A percentile compares a stretch with the other conserved stretches of the same genome.
phyloP scores from a whole-genome alignment of 2,329 filamentous ascomycete species.

The Pseudocercospora pini-densiflorae region DNA sequence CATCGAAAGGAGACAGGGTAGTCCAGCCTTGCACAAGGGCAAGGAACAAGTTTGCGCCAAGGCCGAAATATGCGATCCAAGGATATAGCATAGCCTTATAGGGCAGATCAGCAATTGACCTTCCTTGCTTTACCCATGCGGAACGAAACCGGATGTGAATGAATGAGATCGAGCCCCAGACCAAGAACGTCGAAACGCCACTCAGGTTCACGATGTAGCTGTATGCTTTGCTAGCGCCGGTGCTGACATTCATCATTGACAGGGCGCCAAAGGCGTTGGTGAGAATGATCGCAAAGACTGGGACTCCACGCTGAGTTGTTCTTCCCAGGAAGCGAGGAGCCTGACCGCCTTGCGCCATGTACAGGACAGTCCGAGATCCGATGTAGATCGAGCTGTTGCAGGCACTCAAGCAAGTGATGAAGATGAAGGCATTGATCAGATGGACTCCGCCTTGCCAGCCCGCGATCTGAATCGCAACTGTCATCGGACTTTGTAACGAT shows the following conservation, averaged over 20 bases:
- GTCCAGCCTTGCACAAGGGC: constrained; percentile 60
- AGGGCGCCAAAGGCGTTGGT: constrained; percentile 73
- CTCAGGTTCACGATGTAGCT: constrained; percentile 66
- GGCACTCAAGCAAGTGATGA: constrained; percentile 68
- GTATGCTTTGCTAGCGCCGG: constrained; percentile 68
- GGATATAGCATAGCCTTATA: constrained; percentile 55
- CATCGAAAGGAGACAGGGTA: constrained; percentile 56
- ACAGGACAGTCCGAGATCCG: constrained; percentile 73
- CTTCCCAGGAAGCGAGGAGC: constrained; percentile 71
- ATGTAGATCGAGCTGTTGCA: constrained; percentile 81
- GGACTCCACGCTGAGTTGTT: constrained; percentile 67
- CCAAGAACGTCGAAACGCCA: constrained; percentile 72
- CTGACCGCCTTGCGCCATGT: constrained; percentile 74
- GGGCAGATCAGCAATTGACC: constrained; percentile 55
- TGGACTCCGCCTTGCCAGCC: constrained; percentile 75
- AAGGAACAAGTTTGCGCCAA: constrained; percentile 54
- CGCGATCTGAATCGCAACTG: constrained; percentile 73
- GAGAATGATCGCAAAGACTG: constrained; percentile 64
- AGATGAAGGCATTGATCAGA: constrained; percentile 77
- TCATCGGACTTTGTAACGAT: constrained; percentile 72
- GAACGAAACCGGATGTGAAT: constrained; percentile 73
- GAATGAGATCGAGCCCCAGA: constrained; percentile 72
- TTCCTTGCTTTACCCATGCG: constrained; percentile 65
- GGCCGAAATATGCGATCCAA: constrained; percentile 56
- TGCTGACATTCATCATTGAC: constrained; percentile 76